Evolutionary conservation across 164 flowering plant species (phyloP), one percentile per base, ranked within the genome.

Genomic region (Aristolochia fimbriata): DNA sequence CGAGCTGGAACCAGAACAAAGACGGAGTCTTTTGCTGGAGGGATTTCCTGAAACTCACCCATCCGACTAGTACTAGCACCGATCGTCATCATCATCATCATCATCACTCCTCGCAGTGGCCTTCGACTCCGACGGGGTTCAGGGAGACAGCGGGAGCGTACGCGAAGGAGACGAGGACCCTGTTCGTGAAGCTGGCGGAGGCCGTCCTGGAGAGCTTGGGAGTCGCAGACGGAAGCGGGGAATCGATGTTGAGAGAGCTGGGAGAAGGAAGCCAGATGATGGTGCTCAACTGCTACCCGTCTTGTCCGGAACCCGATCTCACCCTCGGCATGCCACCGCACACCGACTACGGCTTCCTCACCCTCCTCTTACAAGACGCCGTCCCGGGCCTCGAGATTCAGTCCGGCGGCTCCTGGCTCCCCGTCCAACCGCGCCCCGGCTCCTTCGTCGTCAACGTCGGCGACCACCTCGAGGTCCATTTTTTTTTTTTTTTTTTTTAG

Each of bases 301-400:
- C 80, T 0, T 91, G 98, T 57, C 96, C 96, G 0, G 78, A 88
- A 55, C 98, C 98, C 0, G 78, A 91, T 11, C 81, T 86, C 1
- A 87, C 96, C 1, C 79, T 91, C 0, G 98, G 98, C 16, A 82
- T 87, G 87, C 91, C 87, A 1, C 86, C 96, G 0, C 98, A 91
- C 65, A 87, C 96, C 2, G 98, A 91, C 33, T 87, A 88, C 61
- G 95, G 94, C 8, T 85, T 85, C 69, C 82, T 90, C 65, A 93
- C 99, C 2, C 83, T 92, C 37, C 75, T 92, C 23, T 91, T 85
- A 21, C 94, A 87, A 66, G 97, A 92, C 48, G 73, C 78, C 17
- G 90, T 85, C 22, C 57, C 68, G 46, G 94, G 96, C 2, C 72
- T 87, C 22, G 90, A 86, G 46, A 77, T 92, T 37, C 81, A 78